phyloP scores from a whole-genome alignment of 257 asterid genomes.

The Cinchona pubescens region DNA sequence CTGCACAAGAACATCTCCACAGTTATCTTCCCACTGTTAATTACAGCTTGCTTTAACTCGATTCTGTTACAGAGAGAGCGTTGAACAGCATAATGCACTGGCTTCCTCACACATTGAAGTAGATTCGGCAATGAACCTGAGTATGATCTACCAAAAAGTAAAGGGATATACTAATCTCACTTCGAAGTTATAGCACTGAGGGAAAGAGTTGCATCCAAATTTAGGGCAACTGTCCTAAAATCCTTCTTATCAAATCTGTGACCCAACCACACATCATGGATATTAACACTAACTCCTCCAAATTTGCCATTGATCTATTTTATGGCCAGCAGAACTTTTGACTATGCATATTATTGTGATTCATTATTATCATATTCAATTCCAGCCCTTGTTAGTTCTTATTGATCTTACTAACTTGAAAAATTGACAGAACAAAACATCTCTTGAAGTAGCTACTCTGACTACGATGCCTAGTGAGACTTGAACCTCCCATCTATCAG shows the following conservation, averaged over 20 bases:
- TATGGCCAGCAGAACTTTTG: neutral
- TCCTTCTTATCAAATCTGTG: neutral
- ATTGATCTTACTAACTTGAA: neutral
- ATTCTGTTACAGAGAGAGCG: neutral
- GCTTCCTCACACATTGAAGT: too few relatives aligned
- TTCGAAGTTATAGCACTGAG: neutral
- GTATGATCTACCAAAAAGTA: neutral
- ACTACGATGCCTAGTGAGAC: neutral
- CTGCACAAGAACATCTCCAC: slow-evolving; percentile 29
- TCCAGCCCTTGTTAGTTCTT: neutral
- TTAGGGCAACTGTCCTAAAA: neutral
- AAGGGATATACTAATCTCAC: neutral
- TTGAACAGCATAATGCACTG: neutral
- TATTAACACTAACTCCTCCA: neutral
- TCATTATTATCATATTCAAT: neutral
- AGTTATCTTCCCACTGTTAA: neutral
- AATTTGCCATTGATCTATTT: neutral
- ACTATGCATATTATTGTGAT: neutral
- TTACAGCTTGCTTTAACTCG: neutral
- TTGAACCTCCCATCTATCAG: neutral
- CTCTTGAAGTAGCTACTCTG: neutral
- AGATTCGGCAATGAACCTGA: neutral
- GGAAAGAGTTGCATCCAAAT: neutral
- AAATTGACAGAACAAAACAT: neutral
- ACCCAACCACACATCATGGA: neutral